Percentiles rank a stretch among this genome's conserved stretches.
Conservation (phyloP, 108 stramenopile species). For the Cyclotella kingstonii region DNA sequence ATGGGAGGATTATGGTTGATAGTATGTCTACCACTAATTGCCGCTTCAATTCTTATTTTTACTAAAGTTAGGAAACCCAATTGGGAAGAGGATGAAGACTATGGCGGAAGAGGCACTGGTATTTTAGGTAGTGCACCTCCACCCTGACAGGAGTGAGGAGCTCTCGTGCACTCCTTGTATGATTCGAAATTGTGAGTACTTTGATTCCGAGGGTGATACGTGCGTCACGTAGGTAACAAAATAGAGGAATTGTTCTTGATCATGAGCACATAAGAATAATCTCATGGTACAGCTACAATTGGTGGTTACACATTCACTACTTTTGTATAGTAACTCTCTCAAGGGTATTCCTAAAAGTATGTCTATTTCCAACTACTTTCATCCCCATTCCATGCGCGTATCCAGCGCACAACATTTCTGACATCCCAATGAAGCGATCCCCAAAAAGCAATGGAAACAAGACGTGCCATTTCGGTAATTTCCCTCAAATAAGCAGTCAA, state of each 20-base stretch:
- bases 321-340: too few species aligned
- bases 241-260: too few species aligned
- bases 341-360: too few species aligned
- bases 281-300: too few species aligned
- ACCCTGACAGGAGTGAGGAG: too few species aligned
- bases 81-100: constrained; percentile 70
- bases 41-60: constrained; percentile 42
- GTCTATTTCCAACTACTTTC: too few species aligned
- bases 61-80: constrained; percentile 45
- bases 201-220: too few species aligned
- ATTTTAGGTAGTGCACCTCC: constrained; percentile 51
- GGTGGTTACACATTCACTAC: too few species aligned
- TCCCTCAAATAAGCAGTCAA: constrained; percentile 20
- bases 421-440: constrained; percentile 35
- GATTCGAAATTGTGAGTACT: too few species aligned
- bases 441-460: constrained; percentile 34
- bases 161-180: too few species aligned
- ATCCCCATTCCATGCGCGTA: constrained; percentile 11
- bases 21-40: constrained; percentile 49
- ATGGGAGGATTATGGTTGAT: constrained; percentile 77
- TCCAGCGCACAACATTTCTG: constrained; percentile 26
- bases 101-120: constrained; percentile 47
- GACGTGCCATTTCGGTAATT: constrained; percentile 31
- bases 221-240: too few species aligned
- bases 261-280: too few species aligned